Base-by-base conservation (phyloP, 257 asterid species). In the Leptodermis oblonga region DNA sequence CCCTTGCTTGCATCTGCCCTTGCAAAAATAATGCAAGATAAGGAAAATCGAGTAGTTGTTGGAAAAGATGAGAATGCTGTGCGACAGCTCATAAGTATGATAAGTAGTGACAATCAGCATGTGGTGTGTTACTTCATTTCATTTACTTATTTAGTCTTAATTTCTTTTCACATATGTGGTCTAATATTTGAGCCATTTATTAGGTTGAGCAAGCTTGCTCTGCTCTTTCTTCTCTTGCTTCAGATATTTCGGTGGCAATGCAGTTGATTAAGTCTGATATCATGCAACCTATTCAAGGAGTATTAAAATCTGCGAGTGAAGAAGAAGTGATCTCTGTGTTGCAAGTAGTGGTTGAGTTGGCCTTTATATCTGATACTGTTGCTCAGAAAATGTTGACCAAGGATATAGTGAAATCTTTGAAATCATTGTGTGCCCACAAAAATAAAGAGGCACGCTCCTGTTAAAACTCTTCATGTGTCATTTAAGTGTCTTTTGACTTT, bases 121-220 rank as follows among this genome's bases (percentile, higher is more conserved):
- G 97, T 94, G 99, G 97, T 94, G 83, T 69, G 96, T 62, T 75
- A 54, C 76, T 58, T 67, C 42, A 62, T 62, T 70, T 53, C 60
- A 64, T 62, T n/a, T 60, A 58, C 56, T 65, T 61, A 41, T 74
- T 49, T 54, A 66, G 58, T 71, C 58, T 61, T 78, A 22, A 54
- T 3, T 60, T 36, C 65, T 33, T 49, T 73, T 73, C 20, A 15
- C 65, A 28, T 48, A 10, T 63, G 55, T 25, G 70, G 62, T 71
- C 76, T 76, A 56, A 70, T 53, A 23, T 61, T 72, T 62, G 68
- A 78, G 36, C 71, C 77, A 69, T 70, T 22, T 68, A 34, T 63
- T 76, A 94, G 99, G 97, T 91, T 76, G 97, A 89, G 75, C 99
- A 91, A 86, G 99, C 99, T 71, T 94, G 99, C 82, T 87, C 87